These are phyloP conservation scores for Cucumis sativus DNA, from an alignment of 306 rosid species.

Conservation along the genomic window DNA sequence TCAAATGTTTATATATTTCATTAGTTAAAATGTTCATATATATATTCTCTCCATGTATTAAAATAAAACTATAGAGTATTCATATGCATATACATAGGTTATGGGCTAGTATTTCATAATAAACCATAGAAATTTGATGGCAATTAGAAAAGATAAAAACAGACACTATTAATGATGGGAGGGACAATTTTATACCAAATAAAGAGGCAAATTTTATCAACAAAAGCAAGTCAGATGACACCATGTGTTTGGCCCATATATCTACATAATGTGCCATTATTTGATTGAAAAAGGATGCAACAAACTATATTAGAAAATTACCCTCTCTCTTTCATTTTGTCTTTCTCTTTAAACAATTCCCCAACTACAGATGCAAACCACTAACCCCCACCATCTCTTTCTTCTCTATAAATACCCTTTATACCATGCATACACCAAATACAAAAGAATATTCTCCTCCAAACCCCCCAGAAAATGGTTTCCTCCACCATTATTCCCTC, in stretches of 20 bases:
- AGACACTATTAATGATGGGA: not conserved
- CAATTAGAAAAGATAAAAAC: not conserved
- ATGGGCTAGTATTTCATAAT: not conserved
- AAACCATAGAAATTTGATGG: not conserved
- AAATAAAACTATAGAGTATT: too few relatives aligned
- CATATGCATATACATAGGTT: too few relatives aligned
- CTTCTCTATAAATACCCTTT: not conserved
- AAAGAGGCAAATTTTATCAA: not conserved
- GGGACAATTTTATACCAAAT: not conserved
- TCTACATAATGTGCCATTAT: not conserved
- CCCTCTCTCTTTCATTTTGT: not conserved
- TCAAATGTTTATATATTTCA: too few relatives aligned
- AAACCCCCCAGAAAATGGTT: not conserved
- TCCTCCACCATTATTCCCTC: not conserved
- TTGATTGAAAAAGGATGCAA: not conserved
- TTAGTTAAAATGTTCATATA: too few relatives aligned
- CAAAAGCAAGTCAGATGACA: not conserved
- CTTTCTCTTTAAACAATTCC: not conserved
- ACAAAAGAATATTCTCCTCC: not conserved
- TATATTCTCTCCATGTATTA: too few relatives aligned
- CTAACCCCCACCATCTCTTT: not conserved
- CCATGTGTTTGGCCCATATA: constrained; percentile 1
- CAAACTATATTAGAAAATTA: not conserved
- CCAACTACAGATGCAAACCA: not conserved
- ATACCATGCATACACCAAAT: not conserved